Evolutionary conservation across 2,329 filamentous ascomycete species (phyloP).

Genomic region (Malbranchea zuffiana): DNA sequence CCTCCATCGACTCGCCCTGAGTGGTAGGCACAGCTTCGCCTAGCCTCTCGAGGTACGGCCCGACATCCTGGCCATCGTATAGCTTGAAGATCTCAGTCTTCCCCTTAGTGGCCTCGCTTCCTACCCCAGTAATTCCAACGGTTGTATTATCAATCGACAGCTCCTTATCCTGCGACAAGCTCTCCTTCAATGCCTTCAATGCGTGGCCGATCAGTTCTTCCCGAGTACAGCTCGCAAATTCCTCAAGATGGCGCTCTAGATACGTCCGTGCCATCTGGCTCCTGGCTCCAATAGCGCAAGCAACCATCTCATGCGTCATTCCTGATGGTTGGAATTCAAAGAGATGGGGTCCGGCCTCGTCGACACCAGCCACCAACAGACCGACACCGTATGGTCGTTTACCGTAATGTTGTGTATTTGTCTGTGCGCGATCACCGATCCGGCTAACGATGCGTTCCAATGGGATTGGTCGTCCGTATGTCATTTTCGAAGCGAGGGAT

Average conservation of each 20-base stretch:
- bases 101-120: slow-evolving; percentile 42
- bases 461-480: slow-evolving; percentile 87
- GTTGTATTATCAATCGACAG: slow-evolving; percentile 95
- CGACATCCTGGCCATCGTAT: slow-evolving; percentile 79
- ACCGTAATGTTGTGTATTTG: slow-evolving; percentile 95
- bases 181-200: slow-evolving; percentile 85
- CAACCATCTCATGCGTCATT: slow-evolving; percentile 93
- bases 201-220: slow-evolving; percentile 89
- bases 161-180: slow-evolving; percentile 91
- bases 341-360: slow-evolving; percentile 85
- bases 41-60: slow-evolving; percentile 70
- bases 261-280: slow-evolving; percentile 98
- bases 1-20: slow-evolving; percentile 47
- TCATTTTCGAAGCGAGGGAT: slow-evolving; percentile 87
- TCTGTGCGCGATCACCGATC: slow-evolving; percentile 93
- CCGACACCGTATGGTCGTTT: slow-evolving; percentile 94
- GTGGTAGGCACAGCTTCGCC: slow-evolving; percentile 39
- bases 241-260: slow-evolving; percentile 79
- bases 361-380: slow-evolving; percentile 81
- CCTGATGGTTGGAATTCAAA: slow-evolving; percentile 97
- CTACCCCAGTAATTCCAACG: slow-evolving; percentile 66
- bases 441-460: slow-evolving; percentile 78
- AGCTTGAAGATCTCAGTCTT: slow-evolving; percentile 72
- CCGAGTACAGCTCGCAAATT: slow-evolving; percentile 62
- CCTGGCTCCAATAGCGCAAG: slow-evolving; percentile 88